Percentiles rank a stretch among this genome's conserved stretches.
These are phyloP conservation scores for Moringa oleifera DNA, from an alignment of 345 rosid genomes.

Conservation along the genomic window DNA sequence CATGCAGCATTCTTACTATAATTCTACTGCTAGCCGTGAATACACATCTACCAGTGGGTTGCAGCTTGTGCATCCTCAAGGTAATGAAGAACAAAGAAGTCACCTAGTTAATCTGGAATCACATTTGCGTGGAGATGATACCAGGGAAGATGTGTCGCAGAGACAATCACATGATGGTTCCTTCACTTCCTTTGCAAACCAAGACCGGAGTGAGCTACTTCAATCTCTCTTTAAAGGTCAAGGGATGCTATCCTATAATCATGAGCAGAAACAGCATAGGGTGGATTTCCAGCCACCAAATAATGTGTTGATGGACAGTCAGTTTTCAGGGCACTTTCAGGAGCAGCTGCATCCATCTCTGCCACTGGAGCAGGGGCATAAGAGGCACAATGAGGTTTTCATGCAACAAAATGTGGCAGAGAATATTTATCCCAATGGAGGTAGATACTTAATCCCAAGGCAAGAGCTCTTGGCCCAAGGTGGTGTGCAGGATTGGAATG, in stretches of 20 bases:
- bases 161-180: slow-evolving; percentile 44
- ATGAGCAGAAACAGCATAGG: slow-evolving; percentile 50
- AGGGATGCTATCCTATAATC: slow-evolving; percentile 37
- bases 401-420: slow-evolving; percentile 50
- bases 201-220: slow-evolving; percentile 69
- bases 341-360: slow-evolving; percentile 47
- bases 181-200: slow-evolving; percentile 52
- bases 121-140: slow-evolving; percentile 36
- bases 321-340: slow-evolving; percentile 50
- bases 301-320: slow-evolving; percentile 44
- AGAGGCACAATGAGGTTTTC: slow-evolving; percentile 49
- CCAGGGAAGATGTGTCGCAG: slow-evolving; percentile 41
- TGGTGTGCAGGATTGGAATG: slow-evolving; percentile 55
- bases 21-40: slow-evolving; percentile 34
- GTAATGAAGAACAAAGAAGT: slow-evolving; percentile 32
- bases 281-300: slow-evolving; percentile 53
- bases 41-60: slow-evolving; percentile 42
- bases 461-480: slow-evolving; percentile 38
- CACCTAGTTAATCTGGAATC: slow-evolving; percentile 54
- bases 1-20: slow-evolving; percentile 41
- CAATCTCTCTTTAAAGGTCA: slow-evolving; percentile 74
- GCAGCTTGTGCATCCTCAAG: slow-evolving; percentile 41
- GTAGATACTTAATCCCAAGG: slow-evolving; percentile 54
- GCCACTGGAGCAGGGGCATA: slow-evolving; percentile 44
- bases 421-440: slow-evolving; percentile 43